Conservation (phyloP, 2,329 filamentous ascomycete species). For the Fusarium compactum region DNA sequence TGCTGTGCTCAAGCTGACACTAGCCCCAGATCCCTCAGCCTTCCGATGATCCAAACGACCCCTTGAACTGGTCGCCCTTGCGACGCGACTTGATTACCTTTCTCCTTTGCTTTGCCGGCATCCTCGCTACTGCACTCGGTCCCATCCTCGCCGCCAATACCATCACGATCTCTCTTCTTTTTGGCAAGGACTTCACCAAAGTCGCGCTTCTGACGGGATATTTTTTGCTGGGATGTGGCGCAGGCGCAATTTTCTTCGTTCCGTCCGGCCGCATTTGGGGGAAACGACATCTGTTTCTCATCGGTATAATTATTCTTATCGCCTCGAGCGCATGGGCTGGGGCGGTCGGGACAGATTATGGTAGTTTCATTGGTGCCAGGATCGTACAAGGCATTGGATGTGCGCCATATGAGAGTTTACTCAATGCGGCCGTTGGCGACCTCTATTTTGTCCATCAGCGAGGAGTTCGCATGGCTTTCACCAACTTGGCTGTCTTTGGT, state of each 20-base stretch:
- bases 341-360: conserved; percentile 74
- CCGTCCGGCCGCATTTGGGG: conserved; percentile 91
- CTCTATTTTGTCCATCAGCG: conserved; percentile 89
- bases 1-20: conserved; percentile 26
- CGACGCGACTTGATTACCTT: conserved; percentile 83
- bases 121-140: conserved; percentile 86
- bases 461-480: conserved; percentile 87
- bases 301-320: conserved; percentile 81
- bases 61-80: conserved; percentile 87
- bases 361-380: conserved; percentile 79
- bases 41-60: conserved; percentile 90
- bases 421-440: conserved; percentile 91
- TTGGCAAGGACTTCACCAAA: conserved; percentile 74
- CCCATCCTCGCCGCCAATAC: conserved; percentile 92
- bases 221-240: conserved; percentile 84
- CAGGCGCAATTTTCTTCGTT: conserved; percentile 86
- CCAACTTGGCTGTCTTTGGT: conserved; percentile 69
- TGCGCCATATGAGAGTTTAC: conserved; percentile 89
- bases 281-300: conserved; percentile 87
- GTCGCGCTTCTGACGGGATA: conserved; percentile 88
- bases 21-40: conserved; percentile 76
- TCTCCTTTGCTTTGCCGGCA: conserved; percentile 81
- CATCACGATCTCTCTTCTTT: conserved; percentile 77
- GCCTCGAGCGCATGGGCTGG: conserved; percentile 83
- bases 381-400: conserved; percentile 88